phyloP scores from a whole-genome alignment of 768 basidiomycete species.

The Crassisporium funariophilum region DNA sequence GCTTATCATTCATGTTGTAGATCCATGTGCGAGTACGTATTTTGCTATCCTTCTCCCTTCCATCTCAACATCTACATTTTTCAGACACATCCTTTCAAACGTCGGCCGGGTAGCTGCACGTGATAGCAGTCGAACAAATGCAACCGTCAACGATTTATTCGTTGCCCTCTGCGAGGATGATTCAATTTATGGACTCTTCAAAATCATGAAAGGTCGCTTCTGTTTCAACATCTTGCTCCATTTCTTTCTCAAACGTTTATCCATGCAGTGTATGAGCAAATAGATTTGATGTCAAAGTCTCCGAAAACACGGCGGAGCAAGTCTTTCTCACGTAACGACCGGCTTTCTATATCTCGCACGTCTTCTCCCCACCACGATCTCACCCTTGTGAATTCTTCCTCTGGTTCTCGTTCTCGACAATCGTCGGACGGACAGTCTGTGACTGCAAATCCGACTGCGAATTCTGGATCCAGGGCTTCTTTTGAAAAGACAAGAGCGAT shows the following conservation, averaged over 20 bases:
- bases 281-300: slow-evolving; percentile 64
- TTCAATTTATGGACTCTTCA: slow-evolving; percentile 81
- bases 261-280: slow-evolving; percentile 72
- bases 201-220: slow-evolving; percentile 77
- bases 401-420: slow-evolving; percentile 35
- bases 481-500: slow-evolving; percentile 63
- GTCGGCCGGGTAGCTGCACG: slow-evolving; percentile 84
- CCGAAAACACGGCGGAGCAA: slow-evolving; percentile 66
- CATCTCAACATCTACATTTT: slow-evolving; percentile 13
- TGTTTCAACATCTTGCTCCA: slow-evolving; percentile 23
- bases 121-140: slow-evolving; percentile 77
- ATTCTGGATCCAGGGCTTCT: slow-evolving; percentile 52
- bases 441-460: slow-evolving; percentile 25
- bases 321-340: slow-evolving; percentile 63
- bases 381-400: slow-evolving; percentile 35
- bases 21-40: slow-evolving; percentile 83
- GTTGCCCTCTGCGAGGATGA: slow-evolving; percentile 90
- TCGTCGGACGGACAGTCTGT: slow-evolving; percentile 42
- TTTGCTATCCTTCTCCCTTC: slow-evolving; percentile 7
- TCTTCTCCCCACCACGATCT: slow-evolving; percentile 49
- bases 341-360: slow-evolving; percentile 43
- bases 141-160: slow-evolving; percentile 82
- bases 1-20: slow-evolving; percentile 43
- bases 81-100: slow-evolving; percentile 81
- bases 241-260: slow-evolving; percentile 14